Percentiles rank a stretch among this genome's conserved stretches.
These are phyloP conservation scores for Tetraselmis chui DNA, from an alignment of 139 green algal genomes.

Conservation along the genomic window DNA sequence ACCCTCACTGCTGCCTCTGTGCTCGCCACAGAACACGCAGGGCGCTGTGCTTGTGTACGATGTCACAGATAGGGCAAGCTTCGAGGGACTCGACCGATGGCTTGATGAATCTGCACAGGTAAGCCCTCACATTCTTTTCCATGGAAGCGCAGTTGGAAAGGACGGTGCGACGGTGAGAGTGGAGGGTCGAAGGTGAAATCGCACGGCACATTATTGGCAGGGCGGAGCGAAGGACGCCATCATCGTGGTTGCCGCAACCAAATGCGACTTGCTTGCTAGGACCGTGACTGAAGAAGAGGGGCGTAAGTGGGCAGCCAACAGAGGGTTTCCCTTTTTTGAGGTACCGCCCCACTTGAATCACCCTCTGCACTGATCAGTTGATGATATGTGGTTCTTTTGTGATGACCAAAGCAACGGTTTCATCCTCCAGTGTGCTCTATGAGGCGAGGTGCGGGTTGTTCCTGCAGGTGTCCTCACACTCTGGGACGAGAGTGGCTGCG, in stretches of 20 bases:
- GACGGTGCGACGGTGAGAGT: conserved; percentile 1
- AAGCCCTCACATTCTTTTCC: no score
- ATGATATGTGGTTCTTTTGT: no score
- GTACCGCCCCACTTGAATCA: conserved; percentile 14
- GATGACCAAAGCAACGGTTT: no score
- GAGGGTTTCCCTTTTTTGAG: conserved; percentile 44
- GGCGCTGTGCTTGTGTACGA: conserved; percentile 29
- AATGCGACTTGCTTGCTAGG: conserved; percentile 35
- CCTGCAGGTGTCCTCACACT: conserved; percentile 41
- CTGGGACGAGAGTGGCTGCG: conserved; percentile 27
- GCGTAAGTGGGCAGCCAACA: conserved; percentile 37
- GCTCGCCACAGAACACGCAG: conserved; percentile 22
- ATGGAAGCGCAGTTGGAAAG: not conserved
- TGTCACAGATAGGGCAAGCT: conserved; percentile 26
- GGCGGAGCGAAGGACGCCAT: not conserved
- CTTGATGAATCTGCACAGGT: conserved; percentile 34
- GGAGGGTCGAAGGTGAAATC: not conserved
- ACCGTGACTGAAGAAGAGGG: conserved; percentile 52
- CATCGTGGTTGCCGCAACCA: conserved; percentile 43
- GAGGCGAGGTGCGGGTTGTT: no score
- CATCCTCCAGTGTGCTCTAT: no score
- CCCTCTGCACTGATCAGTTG: no score
- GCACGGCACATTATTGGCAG: not conserved
- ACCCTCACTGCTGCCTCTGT: no score
- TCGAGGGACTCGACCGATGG: conserved; percentile 43